Evolutionary conservation across 257 asterid species (phyloP).

Genomic region (Jasminum sambac): DNA sequence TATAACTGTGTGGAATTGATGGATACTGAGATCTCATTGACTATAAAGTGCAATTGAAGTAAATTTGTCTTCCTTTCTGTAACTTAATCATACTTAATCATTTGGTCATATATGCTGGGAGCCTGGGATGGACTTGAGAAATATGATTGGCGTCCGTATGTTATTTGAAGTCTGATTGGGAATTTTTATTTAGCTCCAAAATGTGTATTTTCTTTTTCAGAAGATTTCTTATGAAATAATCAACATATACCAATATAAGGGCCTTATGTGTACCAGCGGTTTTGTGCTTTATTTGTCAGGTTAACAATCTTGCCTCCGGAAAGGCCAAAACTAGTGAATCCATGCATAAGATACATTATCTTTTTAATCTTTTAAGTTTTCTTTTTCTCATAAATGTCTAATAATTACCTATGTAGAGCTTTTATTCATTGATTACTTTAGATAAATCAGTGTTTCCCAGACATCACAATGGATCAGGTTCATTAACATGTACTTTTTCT

Average conservation of each 20-base stretch:
- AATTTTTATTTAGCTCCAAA: not conserved
- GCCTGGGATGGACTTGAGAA: too few species aligned
- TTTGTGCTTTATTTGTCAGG: not conserved
- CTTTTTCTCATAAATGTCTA: conserved; percentile 2
- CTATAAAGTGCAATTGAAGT: conserved; percentile 4
- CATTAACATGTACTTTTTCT: conserved; percentile 12
- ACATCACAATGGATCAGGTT: not conserved
- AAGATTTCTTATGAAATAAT: not conserved
- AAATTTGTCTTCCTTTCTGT: not conserved
- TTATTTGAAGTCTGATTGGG: not conserved
- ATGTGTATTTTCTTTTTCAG: not conserved
- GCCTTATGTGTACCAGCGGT: not conserved
- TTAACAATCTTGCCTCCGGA: not conserved
- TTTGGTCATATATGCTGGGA: not conserved
- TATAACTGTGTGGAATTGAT: conserved; percentile 10
- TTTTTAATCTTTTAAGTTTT: not conserved
- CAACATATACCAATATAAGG: not conserved
- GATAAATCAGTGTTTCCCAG: conserved; percentile 2
- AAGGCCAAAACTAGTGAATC: not conserved
- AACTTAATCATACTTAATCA: not conserved
- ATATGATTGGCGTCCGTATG: not conserved
- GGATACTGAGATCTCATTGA: conserved; percentile 2
- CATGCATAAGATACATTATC: not conserved
- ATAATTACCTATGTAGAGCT: not conserved
- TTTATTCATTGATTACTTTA: not conserved